phyloP scores from a whole-genome alignment of 192 early-diverging fungal genomes.

The Podochytrium sp. region DNA sequence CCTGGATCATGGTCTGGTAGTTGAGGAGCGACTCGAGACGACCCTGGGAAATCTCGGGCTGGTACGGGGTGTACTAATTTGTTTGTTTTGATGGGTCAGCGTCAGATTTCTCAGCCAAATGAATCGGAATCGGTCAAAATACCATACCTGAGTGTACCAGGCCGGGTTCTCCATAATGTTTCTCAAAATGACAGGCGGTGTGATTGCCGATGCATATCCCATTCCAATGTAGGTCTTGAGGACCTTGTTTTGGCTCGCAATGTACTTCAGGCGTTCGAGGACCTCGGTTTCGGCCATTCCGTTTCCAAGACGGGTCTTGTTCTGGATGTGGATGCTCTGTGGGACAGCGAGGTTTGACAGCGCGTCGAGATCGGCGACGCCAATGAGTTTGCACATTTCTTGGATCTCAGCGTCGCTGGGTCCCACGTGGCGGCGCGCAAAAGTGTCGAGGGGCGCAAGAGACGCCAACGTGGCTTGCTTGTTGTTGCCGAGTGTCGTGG shows the following conservation, averaged over 20 bases:
- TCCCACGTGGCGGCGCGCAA: slow-evolving; percentile 80
- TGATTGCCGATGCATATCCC: slow-evolving; percentile 90
- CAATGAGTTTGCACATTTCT: slow-evolving; percentile 82
- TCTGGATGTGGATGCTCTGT: slow-evolving; percentile 71
- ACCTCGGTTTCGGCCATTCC: slow-evolving; percentile 84
- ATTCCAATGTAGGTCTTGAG: slow-evolving; percentile 93
- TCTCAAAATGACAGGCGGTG: slow-evolving; percentile 93
- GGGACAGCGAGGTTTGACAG: slow-evolving; percentile 87
- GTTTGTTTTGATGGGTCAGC: too few relatives aligned
- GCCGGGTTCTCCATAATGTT: slow-evolving; percentile 98
- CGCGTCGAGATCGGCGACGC: slow-evolving; percentile 78
- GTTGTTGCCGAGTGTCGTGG: too few relatives aligned
- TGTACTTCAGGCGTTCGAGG: slow-evolving; percentile 77
- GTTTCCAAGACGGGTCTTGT: slow-evolving; percentile 74
- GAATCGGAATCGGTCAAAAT: too few relatives aligned
- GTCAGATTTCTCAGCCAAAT: too few relatives aligned
- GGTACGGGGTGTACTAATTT: slow-evolving; percentile 94
- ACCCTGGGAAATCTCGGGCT: slow-evolving; percentile 99
- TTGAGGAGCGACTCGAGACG: slow-evolving; percentile 96
- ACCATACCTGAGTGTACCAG: slow-evolving; percentile 92
- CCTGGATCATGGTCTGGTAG: slow-evolving; percentile 96
- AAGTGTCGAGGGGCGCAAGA: slow-evolving; percentile 57
- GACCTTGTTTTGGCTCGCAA: slow-evolving; percentile 91
- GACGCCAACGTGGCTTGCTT: not conserved
- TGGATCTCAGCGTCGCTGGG: slow-evolving; percentile 74